Evolutionary conservation across 2,329 filamentous ascomycete species (phyloP).

Genomic region (Boeremia lycopersici): DNA sequence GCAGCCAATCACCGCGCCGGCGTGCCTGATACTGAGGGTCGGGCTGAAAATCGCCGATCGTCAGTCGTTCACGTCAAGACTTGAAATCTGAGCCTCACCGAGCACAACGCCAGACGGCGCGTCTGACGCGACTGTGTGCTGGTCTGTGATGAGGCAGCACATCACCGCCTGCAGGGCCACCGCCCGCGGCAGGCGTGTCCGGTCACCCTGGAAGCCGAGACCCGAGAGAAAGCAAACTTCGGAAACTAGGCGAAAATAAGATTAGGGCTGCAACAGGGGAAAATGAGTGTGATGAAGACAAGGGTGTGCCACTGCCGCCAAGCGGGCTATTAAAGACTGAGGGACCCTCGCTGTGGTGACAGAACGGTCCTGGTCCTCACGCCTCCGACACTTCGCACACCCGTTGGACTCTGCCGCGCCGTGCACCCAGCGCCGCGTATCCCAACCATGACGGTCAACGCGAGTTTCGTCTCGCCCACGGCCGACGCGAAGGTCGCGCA

Average conservation of each 20-base stretch:
- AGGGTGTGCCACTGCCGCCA: conserved; percentile 11
- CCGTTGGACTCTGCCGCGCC: conserved; percentile 3
- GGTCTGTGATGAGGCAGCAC: neutral
- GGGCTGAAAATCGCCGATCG: conserved; percentile 2
- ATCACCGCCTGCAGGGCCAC: neutral
- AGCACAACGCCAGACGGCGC: neutral
- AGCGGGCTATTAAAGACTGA: conserved; percentile 18
- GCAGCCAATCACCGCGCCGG: conserved; percentile 10
- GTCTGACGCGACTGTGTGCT: neutral
- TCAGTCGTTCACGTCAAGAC: conserved; percentile 3
- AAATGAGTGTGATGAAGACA: conserved; percentile 2
- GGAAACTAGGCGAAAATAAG: conserved; percentile 14
- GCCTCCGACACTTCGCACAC: conserved; percentile 4
- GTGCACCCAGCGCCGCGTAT: neutral
- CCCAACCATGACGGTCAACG: conserved; percentile 44
- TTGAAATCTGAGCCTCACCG: neutral
- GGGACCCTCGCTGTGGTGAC: conserved; percentile 8
- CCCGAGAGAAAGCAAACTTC: conserved; percentile 4
- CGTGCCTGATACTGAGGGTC: conserved; percentile 10
- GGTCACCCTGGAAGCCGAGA: neutral
- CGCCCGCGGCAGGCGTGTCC: conserved; percentile 1
- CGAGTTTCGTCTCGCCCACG: conserved; percentile 48
- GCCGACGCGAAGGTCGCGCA: conserved; percentile 47
- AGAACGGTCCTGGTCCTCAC: conserved; percentile 8
- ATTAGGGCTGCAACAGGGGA: conserved; percentile 1